Evolutionary conservation across 371 early-diverging fungal species (phyloP).

Genomic region (Smittium mucronatum): DNA sequence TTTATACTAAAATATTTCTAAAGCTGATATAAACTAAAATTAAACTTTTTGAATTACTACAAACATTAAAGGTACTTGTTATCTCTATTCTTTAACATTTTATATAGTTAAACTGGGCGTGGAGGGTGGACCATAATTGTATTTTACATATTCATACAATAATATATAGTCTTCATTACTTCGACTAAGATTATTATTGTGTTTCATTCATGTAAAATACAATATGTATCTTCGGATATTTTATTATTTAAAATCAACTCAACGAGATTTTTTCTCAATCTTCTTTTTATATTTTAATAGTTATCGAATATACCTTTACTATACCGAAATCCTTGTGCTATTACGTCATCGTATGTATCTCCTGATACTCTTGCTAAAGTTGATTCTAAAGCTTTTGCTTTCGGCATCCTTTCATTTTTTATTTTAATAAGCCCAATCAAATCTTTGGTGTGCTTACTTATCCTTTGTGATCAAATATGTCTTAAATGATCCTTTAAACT

Average conservation of each 20-base stretch:
- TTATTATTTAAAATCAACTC: neutral
- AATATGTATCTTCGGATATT: neutral
- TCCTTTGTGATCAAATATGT: neutral
- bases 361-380: neutral
- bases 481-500: neutral
- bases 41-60: no score
- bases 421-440: no score
- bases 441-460: neutral
- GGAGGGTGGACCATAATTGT: neutral
- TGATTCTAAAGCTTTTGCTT: slow-evolving; percentile 1
- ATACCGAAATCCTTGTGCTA: neutral
- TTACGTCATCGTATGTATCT: neutral
- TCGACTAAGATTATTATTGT: neutral
- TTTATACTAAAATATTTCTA: no score
- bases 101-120: no score
- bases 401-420: neutral
- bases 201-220: neutral
- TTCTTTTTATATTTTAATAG: neutral
- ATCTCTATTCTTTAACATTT: no score
- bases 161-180: neutral
- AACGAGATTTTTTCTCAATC: neutral
- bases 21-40: no score
- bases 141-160: slow-evolving; percentile 2
- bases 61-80: no score
- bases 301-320: neutral